Percentiles rank a stretch among this genome's conserved stretches.
phyloP scores from a whole-genome alignment of 768 basidiomycete species.

The Leccinellum rugosiceps region DNA sequence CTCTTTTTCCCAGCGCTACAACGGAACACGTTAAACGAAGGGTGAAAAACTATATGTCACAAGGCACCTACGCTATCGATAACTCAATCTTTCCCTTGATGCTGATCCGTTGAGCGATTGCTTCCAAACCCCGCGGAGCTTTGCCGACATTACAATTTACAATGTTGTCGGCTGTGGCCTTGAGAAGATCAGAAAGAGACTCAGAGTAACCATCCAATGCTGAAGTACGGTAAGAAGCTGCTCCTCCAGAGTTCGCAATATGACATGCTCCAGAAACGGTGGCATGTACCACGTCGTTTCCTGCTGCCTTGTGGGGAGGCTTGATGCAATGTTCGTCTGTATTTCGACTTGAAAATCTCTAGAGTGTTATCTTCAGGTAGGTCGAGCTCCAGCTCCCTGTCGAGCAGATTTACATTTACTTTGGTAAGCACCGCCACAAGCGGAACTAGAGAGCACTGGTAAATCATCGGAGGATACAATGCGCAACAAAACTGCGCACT shows the following conservation, averaged over 20 bases:
- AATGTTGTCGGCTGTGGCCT: slow-evolving; percentile 4
- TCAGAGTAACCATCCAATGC: slow-evolving; percentile 1
- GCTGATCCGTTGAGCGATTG: slow-evolving; percentile 15
- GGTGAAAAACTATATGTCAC: background rate
- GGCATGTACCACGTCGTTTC: background rate
- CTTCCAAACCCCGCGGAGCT: slow-evolving; percentile 5
- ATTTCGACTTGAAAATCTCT: background rate
- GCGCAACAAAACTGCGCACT: background rate
- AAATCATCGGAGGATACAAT: background rate
- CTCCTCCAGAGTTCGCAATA: background rate
- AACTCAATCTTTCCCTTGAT: slow-evolving; percentile 15
- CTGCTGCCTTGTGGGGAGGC: slow-evolving; percentile 2
- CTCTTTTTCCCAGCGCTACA: slow-evolving; percentile 13
- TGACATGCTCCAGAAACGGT: slow-evolving; percentile 11
- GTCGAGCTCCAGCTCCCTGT: slow-evolving; percentile 2
- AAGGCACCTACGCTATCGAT: slow-evolving; percentile 7
- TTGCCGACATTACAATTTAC: slow-evolving; percentile 1
- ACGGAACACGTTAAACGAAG: background rate
- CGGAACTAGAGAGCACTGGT: slow-evolving; percentile 6
- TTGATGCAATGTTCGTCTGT: background rate
- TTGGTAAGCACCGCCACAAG: slow-evolving; percentile 18
- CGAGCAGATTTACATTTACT: slow-evolving; percentile 7
- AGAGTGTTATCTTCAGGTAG: background rate
- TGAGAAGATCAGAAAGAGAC: slow-evolving; percentile 3
- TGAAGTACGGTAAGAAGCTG: background rate